Base-by-base conservation (phyloP, 78 protist genomes). In the Anaeramoeba flamelloides region DNA sequence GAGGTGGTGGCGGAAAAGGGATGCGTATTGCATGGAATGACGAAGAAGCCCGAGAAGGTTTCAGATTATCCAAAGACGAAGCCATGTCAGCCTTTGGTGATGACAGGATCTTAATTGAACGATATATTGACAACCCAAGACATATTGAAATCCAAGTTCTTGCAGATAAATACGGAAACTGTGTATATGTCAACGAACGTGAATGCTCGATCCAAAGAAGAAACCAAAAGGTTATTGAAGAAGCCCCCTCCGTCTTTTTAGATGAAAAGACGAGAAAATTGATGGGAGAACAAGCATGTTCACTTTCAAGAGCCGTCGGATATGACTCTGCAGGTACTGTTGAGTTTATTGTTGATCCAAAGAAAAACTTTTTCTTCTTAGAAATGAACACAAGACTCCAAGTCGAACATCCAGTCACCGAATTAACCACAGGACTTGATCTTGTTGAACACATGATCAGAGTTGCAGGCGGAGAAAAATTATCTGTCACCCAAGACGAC, bases 311-410 rank as follows among this genome's bases (percentile, higher is more conserved):
- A 39, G 88, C 88, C 0, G 95, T 94, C 37, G 85, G 88, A 34
- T 95, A 95, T 88, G 77, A 82, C 34, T 53, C 69, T 26, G 69
- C 69, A 53, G 69, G 69, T 53, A 96, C 99, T 31, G 95, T 94
- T 1, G 99, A 96, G 87, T 91, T 94, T 79, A 37, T 96, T 0
- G 91, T 93, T 65, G 95, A 94, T 75, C 30, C 77, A 2, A 3
- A 87, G 36, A 53, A 81, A 37, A 81, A 89, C 77, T 91, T 86
- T 84, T 92, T 89, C 89, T 96, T 96, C 79, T 82, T 94, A 69
- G 99, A 96, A 78, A 93, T 96, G 98, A 96, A 96, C 90, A 91
- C 99, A 3, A 88, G 99, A 33, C 87, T 96, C 77, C 99, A 94
- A 84, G 99, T 94, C 40, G 98, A 95, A 87, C 97, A 95, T 85